These are phyloP conservation scores for Naematelia aurantialba DNA, from an alignment of 768 basidiomycete species.

Conservation along the genomic window DNA sequence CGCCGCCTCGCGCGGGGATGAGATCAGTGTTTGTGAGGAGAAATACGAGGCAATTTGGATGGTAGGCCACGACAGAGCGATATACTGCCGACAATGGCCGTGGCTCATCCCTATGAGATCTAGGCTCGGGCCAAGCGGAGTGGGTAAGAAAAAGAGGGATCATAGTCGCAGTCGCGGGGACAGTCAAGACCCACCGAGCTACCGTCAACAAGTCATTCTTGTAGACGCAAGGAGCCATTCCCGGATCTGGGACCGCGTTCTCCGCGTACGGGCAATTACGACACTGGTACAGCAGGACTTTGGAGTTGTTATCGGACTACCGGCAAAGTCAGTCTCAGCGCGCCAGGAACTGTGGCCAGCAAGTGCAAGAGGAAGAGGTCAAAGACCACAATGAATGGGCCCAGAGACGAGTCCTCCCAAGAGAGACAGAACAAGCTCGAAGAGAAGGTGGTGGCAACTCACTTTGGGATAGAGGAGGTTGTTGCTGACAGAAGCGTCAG, in stretches of 20 bases:
- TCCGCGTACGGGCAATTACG: conserved; percentile 85
- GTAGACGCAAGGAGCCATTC: conserved; percentile 80
- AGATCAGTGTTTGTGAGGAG: too few species aligned
- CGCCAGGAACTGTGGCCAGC: too few species aligned
- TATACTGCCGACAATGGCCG: too few species aligned
- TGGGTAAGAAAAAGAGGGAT: background rate
- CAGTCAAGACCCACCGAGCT: conserved; percentile 64
- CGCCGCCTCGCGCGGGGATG: too few species aligned
- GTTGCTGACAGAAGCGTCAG: conserved; percentile 57
- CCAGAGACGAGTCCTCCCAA: background rate
- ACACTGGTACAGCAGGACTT: conserved; percentile 84
- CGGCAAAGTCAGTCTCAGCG: conserved; percentile 6
- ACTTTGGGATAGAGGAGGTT: conserved; percentile 77
- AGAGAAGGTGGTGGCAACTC: conserved; percentile 70
- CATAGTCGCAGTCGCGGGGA: background rate
- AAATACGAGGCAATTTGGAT: too few species aligned
- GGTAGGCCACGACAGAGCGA: too few species aligned
- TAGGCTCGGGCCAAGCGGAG: background rate
- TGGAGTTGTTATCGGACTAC: conserved; percentile 78
- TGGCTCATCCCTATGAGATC: conserved; percentile 8
- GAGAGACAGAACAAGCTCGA: conserved; percentile 53
- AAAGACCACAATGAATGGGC: too few species aligned
- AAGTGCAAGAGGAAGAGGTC: too few species aligned
- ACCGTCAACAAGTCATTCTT: conserved; percentile 88
- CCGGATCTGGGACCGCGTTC: conserved; percentile 55